These are phyloP conservation scores for Calonectria pteridis DNA, from an alignment of 2,329 filamentous ascomycete genomes.

Conservation along the genomic window DNA sequence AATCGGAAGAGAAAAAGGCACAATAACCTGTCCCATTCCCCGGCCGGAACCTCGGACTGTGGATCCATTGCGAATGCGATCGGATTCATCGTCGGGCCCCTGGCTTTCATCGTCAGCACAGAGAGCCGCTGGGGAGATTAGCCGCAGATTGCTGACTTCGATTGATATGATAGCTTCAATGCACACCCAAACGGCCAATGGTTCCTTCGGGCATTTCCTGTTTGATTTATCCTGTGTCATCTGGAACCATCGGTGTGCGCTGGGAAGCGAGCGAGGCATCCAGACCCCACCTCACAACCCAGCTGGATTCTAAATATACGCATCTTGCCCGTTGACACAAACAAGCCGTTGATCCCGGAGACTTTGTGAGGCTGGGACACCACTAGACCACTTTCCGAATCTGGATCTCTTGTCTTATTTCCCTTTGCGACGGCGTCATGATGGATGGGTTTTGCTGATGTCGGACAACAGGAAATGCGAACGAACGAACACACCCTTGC, in stretches of 20 bases:
- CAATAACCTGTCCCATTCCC: background rate
- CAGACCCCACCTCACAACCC: background rate
- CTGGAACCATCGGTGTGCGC: background rate
- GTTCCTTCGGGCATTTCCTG: background rate
- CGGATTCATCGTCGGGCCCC: background rate
- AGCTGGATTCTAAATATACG: background rate
- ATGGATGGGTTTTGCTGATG: background rate
- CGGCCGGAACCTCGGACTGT: background rate
- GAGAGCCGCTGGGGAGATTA: background rate
- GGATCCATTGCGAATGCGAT: constrained; percentile 1
- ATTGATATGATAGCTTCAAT: background rate
- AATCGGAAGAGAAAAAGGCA: background rate
- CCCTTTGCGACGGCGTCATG: background rate
- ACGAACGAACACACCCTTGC: background rate
- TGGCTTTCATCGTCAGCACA: background rate
- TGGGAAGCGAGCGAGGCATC: background rate
- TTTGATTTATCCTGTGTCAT: background rate
- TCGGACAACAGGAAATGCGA: background rate
- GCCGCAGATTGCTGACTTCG: background rate
- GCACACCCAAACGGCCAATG: background rate
- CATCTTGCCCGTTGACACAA: background rate
- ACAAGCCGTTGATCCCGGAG: background rate
- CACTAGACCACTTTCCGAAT: background rate
- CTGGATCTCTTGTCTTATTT: background rate
- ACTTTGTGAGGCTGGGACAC: background rate